Evolutionary conservation across 441 rosid species (phyloP).

Genomic region (Adansonia grandidieri): DNA sequence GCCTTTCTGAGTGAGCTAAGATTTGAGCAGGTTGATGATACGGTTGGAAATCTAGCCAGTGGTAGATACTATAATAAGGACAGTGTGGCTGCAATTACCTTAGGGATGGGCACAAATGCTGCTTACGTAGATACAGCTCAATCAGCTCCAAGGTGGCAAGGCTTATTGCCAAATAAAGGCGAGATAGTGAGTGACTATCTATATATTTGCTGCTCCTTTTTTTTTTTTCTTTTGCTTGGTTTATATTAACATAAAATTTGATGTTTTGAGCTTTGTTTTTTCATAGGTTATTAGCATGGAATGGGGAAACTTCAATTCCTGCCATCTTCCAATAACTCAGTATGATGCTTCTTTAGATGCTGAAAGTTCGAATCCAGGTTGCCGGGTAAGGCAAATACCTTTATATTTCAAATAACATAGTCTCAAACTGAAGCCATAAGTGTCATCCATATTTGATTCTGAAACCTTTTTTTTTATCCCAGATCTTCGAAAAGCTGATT

Average conservation of each 20-base stretch:
- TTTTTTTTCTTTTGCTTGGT: neutral
- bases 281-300: conserved; percentile 58
- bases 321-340: conserved; percentile 56
- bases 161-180: conserved; percentile 37
- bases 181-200: conserved; percentile 44
- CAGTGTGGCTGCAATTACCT: conserved; percentile 54
- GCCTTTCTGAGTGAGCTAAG: neutral
- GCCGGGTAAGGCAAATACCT: neutral
- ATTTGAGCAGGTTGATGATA: conserved; percentile 48
- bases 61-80: conserved; percentile 59
- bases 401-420: too few species aligned
- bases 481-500: conserved; percentile 64
- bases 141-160: conserved; percentile 42
- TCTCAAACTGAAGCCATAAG: neutral
- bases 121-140: conserved; percentile 51
- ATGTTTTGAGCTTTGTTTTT: neutral
- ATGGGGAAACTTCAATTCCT: conserved; percentile 64
- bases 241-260: neutral
- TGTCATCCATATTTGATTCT: conserved; percentile 8
- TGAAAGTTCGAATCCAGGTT: conserved; percentile 54
- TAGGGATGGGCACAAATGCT: conserved; percentile 58
- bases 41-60: conserved; percentile 59
- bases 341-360: conserved; percentile 53
- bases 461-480: conserved; percentile 2
- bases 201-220: neutral